phyloP scores from a whole-genome alignment of 768 basidiomycete genomes.

The Chalciporus sphaerocephalus region DNA sequence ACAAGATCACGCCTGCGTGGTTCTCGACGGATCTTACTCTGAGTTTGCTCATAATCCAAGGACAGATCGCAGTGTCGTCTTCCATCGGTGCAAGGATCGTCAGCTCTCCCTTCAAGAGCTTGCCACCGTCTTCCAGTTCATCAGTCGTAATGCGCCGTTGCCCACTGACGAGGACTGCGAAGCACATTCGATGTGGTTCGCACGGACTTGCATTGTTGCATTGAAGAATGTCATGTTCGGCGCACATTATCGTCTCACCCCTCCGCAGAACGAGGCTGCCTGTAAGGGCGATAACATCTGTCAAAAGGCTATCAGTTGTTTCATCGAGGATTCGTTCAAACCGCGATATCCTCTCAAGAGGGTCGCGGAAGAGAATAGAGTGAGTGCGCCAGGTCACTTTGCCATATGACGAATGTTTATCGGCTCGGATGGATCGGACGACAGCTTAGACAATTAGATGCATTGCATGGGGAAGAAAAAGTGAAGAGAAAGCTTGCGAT shows the following conservation, averaged over 20 bases:
- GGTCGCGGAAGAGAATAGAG: conserved; percentile 3
- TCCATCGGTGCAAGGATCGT: neutral
- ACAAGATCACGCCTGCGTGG: conserved; percentile 11
- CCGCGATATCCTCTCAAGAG: neutral
- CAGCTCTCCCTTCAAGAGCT: conserved; percentile 9
- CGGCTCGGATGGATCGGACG: too few relatives aligned
- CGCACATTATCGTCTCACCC: neutral
- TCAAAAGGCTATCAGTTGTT: conserved; percentile 5
- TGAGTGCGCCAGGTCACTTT: too few relatives aligned
- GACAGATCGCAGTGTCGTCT: neutral
- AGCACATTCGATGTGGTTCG: conserved; percentile 11
- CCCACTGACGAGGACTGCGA: conserved; percentile 11
- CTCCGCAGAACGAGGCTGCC: neutral
- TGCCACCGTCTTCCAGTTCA: conserved; percentile 8
- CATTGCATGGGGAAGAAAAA: too few relatives aligned
- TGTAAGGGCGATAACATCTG: neutral
- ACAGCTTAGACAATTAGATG: too few relatives aligned
- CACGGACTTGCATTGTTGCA: conserved; percentile 1
- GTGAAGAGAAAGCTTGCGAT: too few relatives aligned
- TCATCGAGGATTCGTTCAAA: conserved; percentile 7
- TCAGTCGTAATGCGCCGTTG: conserved; percentile 2
- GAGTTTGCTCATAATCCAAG: conserved; percentile 1
- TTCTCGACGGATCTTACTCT: conserved; percentile 1
- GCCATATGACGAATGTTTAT: too few relatives aligned
- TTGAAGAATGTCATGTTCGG: neutral